Percentiles rank a stretch among this genome's conserved stretches.
phyloP scores from a whole-genome alignment of 441 rosid genomes.

The Gossypium lobatum region DNA sequence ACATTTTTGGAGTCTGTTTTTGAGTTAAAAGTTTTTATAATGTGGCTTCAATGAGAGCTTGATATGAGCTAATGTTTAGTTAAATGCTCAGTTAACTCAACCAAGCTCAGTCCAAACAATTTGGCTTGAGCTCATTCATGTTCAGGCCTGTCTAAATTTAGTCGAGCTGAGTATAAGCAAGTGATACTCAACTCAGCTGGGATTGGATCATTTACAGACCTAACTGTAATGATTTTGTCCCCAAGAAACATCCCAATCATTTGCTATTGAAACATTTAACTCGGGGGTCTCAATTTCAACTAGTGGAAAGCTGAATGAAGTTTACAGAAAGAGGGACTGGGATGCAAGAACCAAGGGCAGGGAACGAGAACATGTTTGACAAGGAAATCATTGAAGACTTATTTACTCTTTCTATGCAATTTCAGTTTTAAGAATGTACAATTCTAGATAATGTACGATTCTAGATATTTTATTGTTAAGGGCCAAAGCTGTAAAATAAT shows the following conservation, averaged over 20 bases:
- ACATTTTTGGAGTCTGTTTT: neutral
- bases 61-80: neutral
- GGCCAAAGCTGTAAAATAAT: neutral
- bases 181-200: neutral
- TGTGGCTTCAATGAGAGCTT: neutral
- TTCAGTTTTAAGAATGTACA: neutral
- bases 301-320: neutral
- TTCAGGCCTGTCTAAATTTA: neutral
- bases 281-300: neutral
- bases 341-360: neutral
- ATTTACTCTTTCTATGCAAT: neutral
- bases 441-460: neutral
- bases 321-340: neutral
- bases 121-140: neutral
- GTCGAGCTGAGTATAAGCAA: neutral
- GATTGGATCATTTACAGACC: neutral
- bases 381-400: slow-evolving; percentile 2
- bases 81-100: neutral
- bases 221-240: neutral
- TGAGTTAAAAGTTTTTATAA: neutral
- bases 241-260: neutral
- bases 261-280: neutral
- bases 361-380: neutral
- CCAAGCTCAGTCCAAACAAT: neutral
- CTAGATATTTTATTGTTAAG: neutral